A percentile compares a stretch with the other conserved stretches of the same genome.
phyloP scores from a whole-genome alignment of 768 basidiomycete species.

The Favolaschia claudopus region DNA sequence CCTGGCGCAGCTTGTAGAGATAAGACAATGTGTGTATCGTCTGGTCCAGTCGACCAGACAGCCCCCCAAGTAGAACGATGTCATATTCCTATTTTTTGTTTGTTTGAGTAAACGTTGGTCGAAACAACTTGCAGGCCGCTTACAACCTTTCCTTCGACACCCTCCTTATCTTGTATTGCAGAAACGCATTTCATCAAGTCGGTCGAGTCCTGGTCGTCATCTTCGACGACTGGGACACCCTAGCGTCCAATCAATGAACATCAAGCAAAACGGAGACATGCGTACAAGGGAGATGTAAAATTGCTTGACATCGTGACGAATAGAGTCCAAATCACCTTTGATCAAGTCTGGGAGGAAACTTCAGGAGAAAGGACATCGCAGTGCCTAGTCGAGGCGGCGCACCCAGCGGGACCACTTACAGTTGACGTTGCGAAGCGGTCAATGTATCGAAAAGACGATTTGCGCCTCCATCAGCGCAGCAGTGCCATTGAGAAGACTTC shows the following conservation, averaged over 20 bases:
- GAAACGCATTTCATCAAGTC: conserved; percentile 94
- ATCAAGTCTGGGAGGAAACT: conserved; percentile 87
- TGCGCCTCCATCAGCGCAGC: conserved; percentile 90
- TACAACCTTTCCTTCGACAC: conserved; percentile 48
- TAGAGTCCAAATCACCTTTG: conserved; percentile 93
- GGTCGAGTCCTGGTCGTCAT: conserved; percentile 83
- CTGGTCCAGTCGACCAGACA: conserved; percentile 93
- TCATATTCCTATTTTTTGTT: conserved; percentile 70
- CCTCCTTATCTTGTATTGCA: conserved; percentile 67
- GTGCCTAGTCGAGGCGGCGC: conserved; percentile 6
- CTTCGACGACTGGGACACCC: conserved; percentile 74
- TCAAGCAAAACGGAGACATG: background rate
- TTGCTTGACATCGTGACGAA: conserved; percentile 73
- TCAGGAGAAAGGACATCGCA: conserved; percentile 4
- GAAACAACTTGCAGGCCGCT: background rate
- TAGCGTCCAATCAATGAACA: conserved; percentile 34
- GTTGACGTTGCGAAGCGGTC: conserved; percentile 27
- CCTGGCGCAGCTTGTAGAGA: conserved; percentile 79
- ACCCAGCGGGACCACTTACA: conserved; percentile 22
- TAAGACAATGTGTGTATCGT: conserved; percentile 90
- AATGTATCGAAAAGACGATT: conserved; percentile 78
- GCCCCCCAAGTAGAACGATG: conserved; percentile 84
- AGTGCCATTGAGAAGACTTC: conserved; percentile 55
- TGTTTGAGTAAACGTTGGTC: background rate
- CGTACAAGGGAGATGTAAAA: conserved; percentile 72